Evolutionary conservation across 768 basidiomycete genomes (phyloP), one percentile per base, ranked within the genome.

Genomic region (Suillus clintonianus): DNA sequence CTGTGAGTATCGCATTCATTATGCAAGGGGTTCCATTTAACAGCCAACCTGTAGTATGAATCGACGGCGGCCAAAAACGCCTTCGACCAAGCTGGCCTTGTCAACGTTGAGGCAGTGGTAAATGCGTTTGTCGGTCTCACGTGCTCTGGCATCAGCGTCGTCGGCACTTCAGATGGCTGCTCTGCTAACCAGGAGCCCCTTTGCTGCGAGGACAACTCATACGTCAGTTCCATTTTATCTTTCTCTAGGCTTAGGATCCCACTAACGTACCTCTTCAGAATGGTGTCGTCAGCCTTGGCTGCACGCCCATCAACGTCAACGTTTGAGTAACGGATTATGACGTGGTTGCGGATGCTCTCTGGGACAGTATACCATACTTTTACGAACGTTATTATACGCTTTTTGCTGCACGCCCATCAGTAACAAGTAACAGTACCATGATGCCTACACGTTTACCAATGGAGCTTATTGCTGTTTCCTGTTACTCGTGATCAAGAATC

Each of bases 121-220:
- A 10, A 10, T 10, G 43, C n/a, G 2, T 0, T 58, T 11, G 42
- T 60, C 1, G 59, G 59, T 47, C 30, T 60, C 14, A 17, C 24
- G 4, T 60, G 59, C 59, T 50, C 59, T 27, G 22, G 22, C 41
- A 32, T 48, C 24, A 50, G 22, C 8, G 59, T 24, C 6, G 42
- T 60, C n/a, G 59, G 59, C 24, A 34, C 42, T 48, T 22, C 22
- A 7, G 4, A 4, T 14, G 59, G 59, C 39, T 43, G 59, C 19
- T n/a, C 8, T 6, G 22, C 41, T 6, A 60, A 60, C 59, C 59
- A 60, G 34, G 43, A 60, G 24, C 59, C 59, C 9, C 39, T 60
- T 11, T 60, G 59, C 59, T 60, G 59, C 41, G 27, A 39, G 30
- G 39, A 60, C 59, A 60, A 60, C 42, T 6, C 4, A 22, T 60